Conservation (phyloP, 345 rosid species). For the Eucalyptus regnans region DNA sequence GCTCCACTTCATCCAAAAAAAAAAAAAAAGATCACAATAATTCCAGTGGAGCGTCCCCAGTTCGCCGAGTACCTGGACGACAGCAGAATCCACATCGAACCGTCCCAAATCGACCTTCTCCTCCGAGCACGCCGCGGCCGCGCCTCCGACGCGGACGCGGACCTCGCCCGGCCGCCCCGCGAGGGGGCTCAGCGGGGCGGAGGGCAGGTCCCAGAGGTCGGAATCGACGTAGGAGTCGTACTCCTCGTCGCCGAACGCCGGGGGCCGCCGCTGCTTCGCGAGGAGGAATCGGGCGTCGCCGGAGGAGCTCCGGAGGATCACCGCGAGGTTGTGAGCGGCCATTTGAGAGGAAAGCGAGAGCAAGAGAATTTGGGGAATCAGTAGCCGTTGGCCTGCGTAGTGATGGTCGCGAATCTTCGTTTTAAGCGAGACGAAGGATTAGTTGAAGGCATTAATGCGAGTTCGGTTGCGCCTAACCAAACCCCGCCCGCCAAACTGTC, state of each 20-base stretch:
- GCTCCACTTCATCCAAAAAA: not conserved
- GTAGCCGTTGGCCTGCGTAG: not conserved
- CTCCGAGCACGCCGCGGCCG: conserved; percentile 7
- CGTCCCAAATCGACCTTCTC: conserved; percentile 20
- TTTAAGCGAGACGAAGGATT: not conserved
- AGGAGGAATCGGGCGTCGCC: conserved; percentile 37
- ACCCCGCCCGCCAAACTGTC: not conserved
- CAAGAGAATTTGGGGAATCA: not conserved
- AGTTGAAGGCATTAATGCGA: not conserved
- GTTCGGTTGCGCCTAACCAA: not conserved
- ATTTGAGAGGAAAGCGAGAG: not conserved
- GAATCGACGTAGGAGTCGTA: conserved; percentile 68
- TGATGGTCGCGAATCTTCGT: not conserved
- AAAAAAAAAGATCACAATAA: not conserved
- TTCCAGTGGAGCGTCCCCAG: not conserved
- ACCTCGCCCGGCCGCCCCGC: not conserved
- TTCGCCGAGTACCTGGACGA: conserved; percentile 20
- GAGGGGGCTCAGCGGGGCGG: conserved; percentile 13
- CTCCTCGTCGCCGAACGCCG: conserved; percentile 37
- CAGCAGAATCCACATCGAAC: conserved; percentile 30
- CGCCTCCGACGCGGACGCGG: conserved; percentile 1
- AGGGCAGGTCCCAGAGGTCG: conserved; percentile 84
- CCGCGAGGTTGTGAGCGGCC: conserved; percentile 27
- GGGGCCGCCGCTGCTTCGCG: conserved; percentile 49
- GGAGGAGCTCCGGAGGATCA: conserved; percentile 23